These are phyloP conservation scores for Penicillium antarcticum DNA, from an alignment of 495 filamentous ascomycete genomes.

Conservation along the genomic window DNA sequence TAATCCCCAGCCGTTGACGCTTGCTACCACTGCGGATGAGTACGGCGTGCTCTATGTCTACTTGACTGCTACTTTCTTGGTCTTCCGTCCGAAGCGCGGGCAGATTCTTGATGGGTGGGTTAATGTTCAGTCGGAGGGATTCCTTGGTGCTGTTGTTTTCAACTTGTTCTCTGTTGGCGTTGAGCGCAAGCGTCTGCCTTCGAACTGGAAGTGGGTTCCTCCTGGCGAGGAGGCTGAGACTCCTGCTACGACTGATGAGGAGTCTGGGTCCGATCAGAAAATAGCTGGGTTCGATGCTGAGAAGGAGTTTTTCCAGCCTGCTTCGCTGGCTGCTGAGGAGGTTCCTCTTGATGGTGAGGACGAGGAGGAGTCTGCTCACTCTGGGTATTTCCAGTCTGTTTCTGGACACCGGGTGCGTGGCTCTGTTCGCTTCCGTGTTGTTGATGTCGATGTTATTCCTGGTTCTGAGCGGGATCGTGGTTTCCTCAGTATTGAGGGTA, in stretches of 20 bases:
- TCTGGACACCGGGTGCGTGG: constrained; percentile 61
- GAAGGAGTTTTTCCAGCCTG: constrained; percentile 43
- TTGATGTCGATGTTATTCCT: constrained; percentile 58
- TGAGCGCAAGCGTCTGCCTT: constrained; percentile 60
- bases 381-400: constrained; percentile 60
- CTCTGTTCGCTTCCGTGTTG: constrained; percentile 58
- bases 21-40: constrained; percentile 59
- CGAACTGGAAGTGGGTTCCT: constrained; percentile 62
- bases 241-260: constrained; percentile 30
- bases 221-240: constrained; percentile 35
- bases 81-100: constrained; percentile 62
- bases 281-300: constrained; percentile 33
- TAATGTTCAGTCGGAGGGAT: constrained; percentile 69
- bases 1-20: constrained; percentile 42
- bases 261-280: constrained; percentile 16
- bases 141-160: constrained; percentile 66
- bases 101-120: constrained; percentile 61
- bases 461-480: constrained; percentile 55
- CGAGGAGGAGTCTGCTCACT: constrained; percentile 34
- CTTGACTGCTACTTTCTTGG: constrained; percentile 68
- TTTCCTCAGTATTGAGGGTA: constrained; percentile 68
- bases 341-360: constrained; percentile 24
- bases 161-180: constrained; percentile 77
- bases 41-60: constrained; percentile 68
- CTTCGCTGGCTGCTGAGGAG: constrained; percentile 30